Evolutionary conservation across 169 alveolate genomes (phyloP).

Genomic region (Plasmodium malariae): DNA sequence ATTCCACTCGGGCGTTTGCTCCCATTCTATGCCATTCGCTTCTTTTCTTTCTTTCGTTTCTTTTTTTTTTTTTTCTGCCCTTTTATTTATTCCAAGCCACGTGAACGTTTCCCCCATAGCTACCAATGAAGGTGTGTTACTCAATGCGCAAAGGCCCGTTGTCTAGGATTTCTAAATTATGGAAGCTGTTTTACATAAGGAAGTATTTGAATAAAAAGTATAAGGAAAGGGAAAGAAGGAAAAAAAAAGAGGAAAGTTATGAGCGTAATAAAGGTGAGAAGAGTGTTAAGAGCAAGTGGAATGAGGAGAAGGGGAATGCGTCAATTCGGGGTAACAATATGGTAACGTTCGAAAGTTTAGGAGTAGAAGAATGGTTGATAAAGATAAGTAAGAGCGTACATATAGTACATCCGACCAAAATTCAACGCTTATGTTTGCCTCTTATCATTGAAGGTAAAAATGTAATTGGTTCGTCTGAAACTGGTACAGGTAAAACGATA

Average conservation of each 20-base stretch:
- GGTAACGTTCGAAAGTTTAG: conserved; percentile 80
- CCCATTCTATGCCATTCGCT: too few species aligned
- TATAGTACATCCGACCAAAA: conserved; percentile 91
- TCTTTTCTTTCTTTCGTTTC: too few species aligned
- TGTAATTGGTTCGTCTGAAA: conserved; percentile 95
- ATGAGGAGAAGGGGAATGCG: neutral
- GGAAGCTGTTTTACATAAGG: conserved; percentile 20
- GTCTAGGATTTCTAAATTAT: conserved; percentile 2
- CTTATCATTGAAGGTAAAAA: conserved; percentile 90
- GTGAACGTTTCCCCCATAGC: too few species aligned
- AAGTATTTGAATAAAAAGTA: conserved; percentile 12
- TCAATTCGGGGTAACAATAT: conserved; percentile 8
- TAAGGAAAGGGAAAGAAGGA: neutral
- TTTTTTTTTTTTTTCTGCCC: too few species aligned
- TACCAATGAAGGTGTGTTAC: neutral
- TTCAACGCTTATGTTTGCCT: conserved; percentile 93
- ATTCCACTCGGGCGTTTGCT: too few species aligned
- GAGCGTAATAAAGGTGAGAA: neutral
- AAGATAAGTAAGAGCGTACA: conserved; percentile 80
- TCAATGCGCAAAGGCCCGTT: neutral
- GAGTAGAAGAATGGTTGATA: conserved; percentile 84
- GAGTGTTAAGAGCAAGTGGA: neutral
- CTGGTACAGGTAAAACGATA: conserved; percentile 99
- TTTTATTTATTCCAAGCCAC: too few species aligned
- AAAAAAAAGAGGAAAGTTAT: conserved; percentile 1